Percentiles rank a stretch among this genome's conserved stretches.
Conservation (phyloP, 1,139 yeast genomes). For the Lizanozyma gosingica region DNA sequence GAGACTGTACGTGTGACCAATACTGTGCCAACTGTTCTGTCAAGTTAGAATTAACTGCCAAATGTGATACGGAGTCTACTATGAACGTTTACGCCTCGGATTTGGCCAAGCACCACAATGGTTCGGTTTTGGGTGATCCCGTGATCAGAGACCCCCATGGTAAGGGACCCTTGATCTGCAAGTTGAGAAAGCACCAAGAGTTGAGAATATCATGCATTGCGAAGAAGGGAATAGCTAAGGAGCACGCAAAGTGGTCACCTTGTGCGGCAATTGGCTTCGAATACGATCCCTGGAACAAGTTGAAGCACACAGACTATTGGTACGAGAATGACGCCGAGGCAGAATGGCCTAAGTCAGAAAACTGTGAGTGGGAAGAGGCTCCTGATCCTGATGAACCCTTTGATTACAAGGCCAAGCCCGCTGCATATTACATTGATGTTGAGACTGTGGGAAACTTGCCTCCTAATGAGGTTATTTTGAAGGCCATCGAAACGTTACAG, state of each 20-base stretch:
- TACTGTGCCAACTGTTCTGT: conserved; percentile 95
- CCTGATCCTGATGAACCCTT: conserved; percentile 84
- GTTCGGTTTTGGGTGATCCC: conserved; percentile 63
- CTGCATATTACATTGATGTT: conserved; percentile 74
- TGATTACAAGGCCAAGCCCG: conserved; percentile 78
- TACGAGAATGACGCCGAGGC: conserved; percentile 78
- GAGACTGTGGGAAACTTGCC: conserved; percentile 88
- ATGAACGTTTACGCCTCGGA: conserved; percentile 89
- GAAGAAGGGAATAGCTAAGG: conserved; percentile 95
- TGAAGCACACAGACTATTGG: conserved; percentile 95
- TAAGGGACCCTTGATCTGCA: conserved; percentile 83
- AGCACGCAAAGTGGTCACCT: conserved; percentile 98
- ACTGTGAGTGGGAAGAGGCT: conserved; percentile 94
- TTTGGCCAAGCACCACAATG: conserved; percentile 46
- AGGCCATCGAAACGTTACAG: conserved; percentile 79
- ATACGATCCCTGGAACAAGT: conserved; percentile 98
- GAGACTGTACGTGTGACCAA: conserved; percentile 97
- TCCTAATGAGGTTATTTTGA: conserved; percentile 80
- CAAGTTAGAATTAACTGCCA: conserved; percentile 74
- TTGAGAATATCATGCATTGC: conserved; percentile 85
- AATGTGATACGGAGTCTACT: conserved; percentile 80
- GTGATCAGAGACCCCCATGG: conserved; percentile 69
- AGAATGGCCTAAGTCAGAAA: conserved; percentile 89
- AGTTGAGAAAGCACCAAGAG: conserved; percentile 89
- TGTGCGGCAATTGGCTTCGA: conserved; percentile 97